A percentile compares a stretch with the other conserved stretches of the same genome.
Conservation (phyloP, 257 asterid genomes). For the Fraxinus quadrangulata region DNA sequence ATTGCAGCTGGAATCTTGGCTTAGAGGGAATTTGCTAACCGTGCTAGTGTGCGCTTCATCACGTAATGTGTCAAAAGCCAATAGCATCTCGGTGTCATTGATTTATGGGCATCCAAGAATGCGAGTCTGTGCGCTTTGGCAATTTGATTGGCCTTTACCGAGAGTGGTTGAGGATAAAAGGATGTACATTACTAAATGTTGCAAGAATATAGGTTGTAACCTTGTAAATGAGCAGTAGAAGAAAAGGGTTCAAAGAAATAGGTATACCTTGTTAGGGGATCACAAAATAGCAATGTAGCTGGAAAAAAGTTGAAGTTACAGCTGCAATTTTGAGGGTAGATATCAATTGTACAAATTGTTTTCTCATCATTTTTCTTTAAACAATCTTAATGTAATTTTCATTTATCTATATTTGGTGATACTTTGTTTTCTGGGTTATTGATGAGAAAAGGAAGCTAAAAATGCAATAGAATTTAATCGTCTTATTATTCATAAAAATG, state of each 20-base stretch:
- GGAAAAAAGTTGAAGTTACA: constrained; percentile 9
- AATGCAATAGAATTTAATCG: too few relatives aligned
- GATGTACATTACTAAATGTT: constrained; percentile 61
- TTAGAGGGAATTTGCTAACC: not conserved
- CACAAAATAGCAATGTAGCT: constrained; percentile 13
- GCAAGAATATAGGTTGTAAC: constrained; percentile 48
- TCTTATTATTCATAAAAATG: too few relatives aligned
- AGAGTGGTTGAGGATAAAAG: constrained; percentile 35
- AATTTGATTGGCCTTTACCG: constrained; percentile 17
- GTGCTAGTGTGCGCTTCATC: not conserved
- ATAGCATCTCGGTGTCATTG: not conserved
- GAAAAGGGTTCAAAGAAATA: constrained; percentile 31
- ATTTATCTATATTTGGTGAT: not conserved
- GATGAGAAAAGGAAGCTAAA: too few relatives aligned
- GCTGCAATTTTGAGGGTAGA: constrained; percentile 28
- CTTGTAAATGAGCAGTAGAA: constrained; percentile 57
- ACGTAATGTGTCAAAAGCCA: not conserved
- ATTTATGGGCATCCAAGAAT: not conserved
- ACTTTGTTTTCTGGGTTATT: too few relatives aligned
- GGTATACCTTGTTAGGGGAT: constrained; percentile 22
- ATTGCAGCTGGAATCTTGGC: not conserved
- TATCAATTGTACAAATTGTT: constrained; percentile 11
- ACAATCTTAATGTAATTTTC: not conserved
- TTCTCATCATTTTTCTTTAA: not conserved
- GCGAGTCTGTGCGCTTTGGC: constrained; percentile 1